phyloP scores from a whole-genome alignment of 1,139 yeast genomes.

The Kluyveromyces marxianus region DNA sequence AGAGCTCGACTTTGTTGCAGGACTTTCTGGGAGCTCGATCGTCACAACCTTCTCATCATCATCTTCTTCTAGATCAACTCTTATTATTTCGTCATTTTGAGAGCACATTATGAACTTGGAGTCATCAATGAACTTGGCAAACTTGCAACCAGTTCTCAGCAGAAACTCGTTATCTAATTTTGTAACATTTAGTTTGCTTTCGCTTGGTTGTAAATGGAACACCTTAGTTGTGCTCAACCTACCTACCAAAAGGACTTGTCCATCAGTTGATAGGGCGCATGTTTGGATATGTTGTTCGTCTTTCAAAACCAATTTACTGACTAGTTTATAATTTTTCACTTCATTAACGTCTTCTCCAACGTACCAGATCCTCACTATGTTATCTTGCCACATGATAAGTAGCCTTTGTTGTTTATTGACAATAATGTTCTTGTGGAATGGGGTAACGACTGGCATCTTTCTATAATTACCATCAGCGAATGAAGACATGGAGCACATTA shows the following conservation, averaged over 20 bases:
- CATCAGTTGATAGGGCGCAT: constrained; percentile 62
- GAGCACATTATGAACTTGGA: constrained; percentile 51
- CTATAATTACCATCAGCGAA: constrained; percentile 72
- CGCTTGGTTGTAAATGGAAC: constrained; percentile 44
- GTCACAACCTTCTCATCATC: constrained; percentile 36
- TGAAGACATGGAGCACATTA: constrained; percentile 53
- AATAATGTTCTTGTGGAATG: constrained; percentile 51
- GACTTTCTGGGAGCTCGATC: constrained; percentile 33
- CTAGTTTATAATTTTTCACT: constrained; percentile 35
- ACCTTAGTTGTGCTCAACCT: constrained; percentile 63
- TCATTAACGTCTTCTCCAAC: constrained; percentile 30
- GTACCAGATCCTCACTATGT: constrained; percentile 74
- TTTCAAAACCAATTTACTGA: constrained; percentile 56
- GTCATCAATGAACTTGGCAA: constrained; percentile 38
- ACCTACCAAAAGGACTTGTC: constrained; percentile 61
- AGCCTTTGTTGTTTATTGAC: constrained; percentile 43
- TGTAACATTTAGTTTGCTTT: constrained; percentile 40
- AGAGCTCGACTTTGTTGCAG: constrained; percentile 25
- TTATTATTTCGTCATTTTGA: constrained; percentile 56
- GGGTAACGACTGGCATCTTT: constrained; percentile 57
- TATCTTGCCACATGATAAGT: constrained; percentile 76
- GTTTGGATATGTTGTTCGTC: constrained; percentile 78
- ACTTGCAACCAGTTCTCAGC: constrained; percentile 47
- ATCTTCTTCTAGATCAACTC: constrained; percentile 37
- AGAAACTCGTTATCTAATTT: constrained; percentile 45